Evolutionary conservation across 225 moss, liverwort and hornwort genomes (phyloP), one percentile per base, ranked within the genome.

Genomic region (Marchantia polymorpha): DNA sequence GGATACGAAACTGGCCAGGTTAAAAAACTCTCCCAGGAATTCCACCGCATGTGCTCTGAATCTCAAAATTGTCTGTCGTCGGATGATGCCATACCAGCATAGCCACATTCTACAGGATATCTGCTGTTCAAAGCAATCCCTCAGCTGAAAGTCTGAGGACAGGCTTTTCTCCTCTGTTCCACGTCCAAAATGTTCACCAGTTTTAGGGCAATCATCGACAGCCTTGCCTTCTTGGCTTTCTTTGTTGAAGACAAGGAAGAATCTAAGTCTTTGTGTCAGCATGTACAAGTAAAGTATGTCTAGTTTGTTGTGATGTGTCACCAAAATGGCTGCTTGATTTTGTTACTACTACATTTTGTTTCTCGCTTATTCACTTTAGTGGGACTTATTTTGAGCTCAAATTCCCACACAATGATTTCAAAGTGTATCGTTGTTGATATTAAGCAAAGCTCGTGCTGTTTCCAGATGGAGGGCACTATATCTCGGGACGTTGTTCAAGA

Each of bases 1-100:
- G 91, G 88, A 52, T 99, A 99, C 52, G 86, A 90, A 48, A 79
- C 89, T 14, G 95, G 90, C 58, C 88, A 92, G 97, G 97, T 94
- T n/a, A n/a, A 75, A 54, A 30, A 53, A 39, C 10, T 77, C 8
- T n/a, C 52, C 29, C 3, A 17, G n/a, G 12, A 9, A 20, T 1
- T 56, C 9, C 19, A 19, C 56, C 13, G 2, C 56, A 12, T 12
- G 5, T 56, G 56, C 19, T 56, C 56, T 3, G 9, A 56, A 19
- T 48, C 12, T 14, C 0, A 0, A 16, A 9, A 48, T 29, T 27
- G 26, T 30, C 69, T 25, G 23, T n/a, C 6, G 52, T 52, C 39
- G 15, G 31, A 69, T 12, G 6, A 13, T 9, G 68, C 3, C 10
- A 0, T 9, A 19, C 69, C 31, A 2, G 25, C 63, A n/a, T 63